Evolutionary conservation across 371 early-diverging fungal species (phyloP).

Genomic region (Phascolomyces articulosus): DNA sequence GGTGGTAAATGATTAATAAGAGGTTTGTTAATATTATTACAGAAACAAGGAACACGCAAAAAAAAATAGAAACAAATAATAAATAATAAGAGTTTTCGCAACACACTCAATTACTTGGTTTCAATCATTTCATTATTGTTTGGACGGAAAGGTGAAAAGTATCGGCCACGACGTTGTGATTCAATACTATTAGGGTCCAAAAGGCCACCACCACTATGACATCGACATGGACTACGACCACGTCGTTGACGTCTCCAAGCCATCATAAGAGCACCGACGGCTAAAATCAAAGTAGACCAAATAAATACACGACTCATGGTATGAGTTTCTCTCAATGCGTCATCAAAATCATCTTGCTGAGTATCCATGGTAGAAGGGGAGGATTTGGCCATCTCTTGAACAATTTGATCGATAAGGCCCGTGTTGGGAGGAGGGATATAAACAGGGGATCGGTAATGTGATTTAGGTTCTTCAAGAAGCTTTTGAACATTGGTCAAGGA

Average conservation of each 20-base stretch:
- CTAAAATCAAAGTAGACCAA: background rate
- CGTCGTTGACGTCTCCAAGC: background rate
- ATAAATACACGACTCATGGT: background rate
- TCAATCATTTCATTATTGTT: slow-evolving; percentile 1
- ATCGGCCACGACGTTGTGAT: background rate
- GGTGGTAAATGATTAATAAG: too few relatives aligned
- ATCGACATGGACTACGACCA: background rate
- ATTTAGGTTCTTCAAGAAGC: slow-evolving; percentile 18
- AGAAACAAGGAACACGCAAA: too few relatives aligned
- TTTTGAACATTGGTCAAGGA: slow-evolving; percentile 11
- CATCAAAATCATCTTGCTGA: background rate
- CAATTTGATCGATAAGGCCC: slow-evolving; percentile 29
- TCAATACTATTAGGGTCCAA: slow-evolving; percentile 2
- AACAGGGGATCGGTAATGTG: slow-evolving; percentile 26
- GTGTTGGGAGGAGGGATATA: slow-evolving; percentile 25
- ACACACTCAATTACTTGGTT: background rate
- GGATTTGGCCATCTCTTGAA: slow-evolving; percentile 1
- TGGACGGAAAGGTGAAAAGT: slow-evolving; percentile 2
- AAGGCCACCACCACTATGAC: slow-evolving; percentile 2
- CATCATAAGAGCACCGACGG: background rate
- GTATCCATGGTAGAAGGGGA: background rate
- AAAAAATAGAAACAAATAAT: too few relatives aligned
- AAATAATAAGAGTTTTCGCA: too few relatives aligned
- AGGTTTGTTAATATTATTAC: too few relatives aligned
- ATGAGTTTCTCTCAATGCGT: background rate